These are phyloP conservation scores for Hibiscus tridactylites DNA, from an alignment of 345 rosid genomes.

Conservation along the genomic window DNA sequence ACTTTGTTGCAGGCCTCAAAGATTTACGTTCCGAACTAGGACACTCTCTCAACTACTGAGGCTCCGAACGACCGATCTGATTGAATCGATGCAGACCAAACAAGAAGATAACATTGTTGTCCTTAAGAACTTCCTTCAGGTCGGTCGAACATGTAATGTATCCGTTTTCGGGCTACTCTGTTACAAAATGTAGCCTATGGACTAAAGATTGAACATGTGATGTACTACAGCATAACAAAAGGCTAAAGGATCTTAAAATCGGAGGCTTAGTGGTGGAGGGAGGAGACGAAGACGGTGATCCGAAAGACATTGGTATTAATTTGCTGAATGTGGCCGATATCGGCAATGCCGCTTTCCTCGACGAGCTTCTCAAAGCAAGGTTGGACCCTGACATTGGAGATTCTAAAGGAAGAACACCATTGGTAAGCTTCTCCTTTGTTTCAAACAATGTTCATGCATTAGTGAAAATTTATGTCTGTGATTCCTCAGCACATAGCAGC, in stretches of 20 bases:
- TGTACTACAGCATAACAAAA: slow-evolving; percentile 50
- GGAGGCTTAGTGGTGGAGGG: slow-evolving; percentile 33
- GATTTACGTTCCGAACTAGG: slow-evolving; percentile 62
- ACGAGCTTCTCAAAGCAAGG: slow-evolving; percentile 71
- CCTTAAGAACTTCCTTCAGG: slow-evolving; percentile 73
- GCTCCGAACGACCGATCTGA: slow-evolving; percentile 49
- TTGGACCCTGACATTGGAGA: slow-evolving; percentile 66
- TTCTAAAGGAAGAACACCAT: slow-evolving; percentile 62
- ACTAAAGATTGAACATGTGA: neutral
- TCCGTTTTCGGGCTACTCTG: neutral
- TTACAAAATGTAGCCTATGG: neutral
- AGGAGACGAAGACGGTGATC: slow-evolving; percentile 40
- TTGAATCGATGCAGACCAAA: slow-evolving; percentile 60
- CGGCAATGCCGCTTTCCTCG: slow-evolving; percentile 79
- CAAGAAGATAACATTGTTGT: slow-evolving; percentile 57
- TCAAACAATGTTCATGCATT: neutral
- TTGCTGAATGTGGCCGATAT: slow-evolving; percentile 48
- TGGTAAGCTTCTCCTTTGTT: slow-evolving; percentile 31
- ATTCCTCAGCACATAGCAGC: slow-evolving; percentile 75
- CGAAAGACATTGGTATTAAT: slow-evolving; percentile 33
- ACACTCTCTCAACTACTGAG: slow-evolving; percentile 74
- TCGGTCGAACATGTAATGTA: slow-evolving; percentile 7
- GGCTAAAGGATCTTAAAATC: slow-evolving; percentile 40
- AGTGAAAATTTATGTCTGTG: neutral
- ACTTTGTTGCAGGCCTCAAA: slow-evolving; percentile 64